Evolutionary conservation across 768 basidiomycete species (phyloP).

Genomic region (Baorangia bicolor): DNA sequence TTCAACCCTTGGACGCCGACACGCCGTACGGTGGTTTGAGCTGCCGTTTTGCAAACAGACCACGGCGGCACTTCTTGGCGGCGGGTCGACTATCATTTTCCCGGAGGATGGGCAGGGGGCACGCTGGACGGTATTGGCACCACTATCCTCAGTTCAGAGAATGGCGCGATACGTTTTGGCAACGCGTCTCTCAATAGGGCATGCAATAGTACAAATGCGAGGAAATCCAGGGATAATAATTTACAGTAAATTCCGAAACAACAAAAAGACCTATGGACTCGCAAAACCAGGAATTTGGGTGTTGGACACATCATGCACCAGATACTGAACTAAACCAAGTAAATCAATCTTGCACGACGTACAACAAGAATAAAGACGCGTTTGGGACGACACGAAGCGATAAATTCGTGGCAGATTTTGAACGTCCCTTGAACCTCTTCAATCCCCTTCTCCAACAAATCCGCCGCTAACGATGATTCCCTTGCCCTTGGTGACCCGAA

Average conservation of each 20-base stretch:
- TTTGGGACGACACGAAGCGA: not conserved
- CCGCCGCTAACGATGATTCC: slow-evolving; percentile 73
- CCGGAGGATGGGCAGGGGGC: not conserved
- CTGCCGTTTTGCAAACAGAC: no score
- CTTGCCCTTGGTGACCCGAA: slow-evolving; percentile 79
- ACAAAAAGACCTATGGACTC: slow-evolving; percentile 57
- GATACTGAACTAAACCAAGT: slow-evolving; percentile 66
- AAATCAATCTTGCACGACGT: slow-evolving; percentile 53
- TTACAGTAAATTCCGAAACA: no score
- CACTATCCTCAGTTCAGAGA: slow-evolving; percentile 68
- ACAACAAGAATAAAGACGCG: not conserved
- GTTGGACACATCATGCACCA: slow-evolving; percentile 60
- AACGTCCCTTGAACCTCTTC: slow-evolving; percentile 71
- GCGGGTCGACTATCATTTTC: not conserved
- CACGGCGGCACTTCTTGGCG: slow-evolving; percentile 23
- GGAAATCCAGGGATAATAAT: not conserved
- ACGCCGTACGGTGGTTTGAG: no score
- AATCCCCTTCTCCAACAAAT: slow-evolving; percentile 55
- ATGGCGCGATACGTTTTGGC: slow-evolving; percentile 77
- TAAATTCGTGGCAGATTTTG: slow-evolving; percentile 68
- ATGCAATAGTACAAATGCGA: not conserved
- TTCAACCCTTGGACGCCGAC: no score
- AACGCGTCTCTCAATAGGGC: slow-evolving; percentile 64
- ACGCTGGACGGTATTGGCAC: slow-evolving; percentile 38
- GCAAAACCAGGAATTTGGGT: slow-evolving; percentile 65